These are phyloP conservation scores for Sarcomyxa edulis DNA, from an alignment of 768 basidiomycete species.

Conservation along the genomic window DNA sequence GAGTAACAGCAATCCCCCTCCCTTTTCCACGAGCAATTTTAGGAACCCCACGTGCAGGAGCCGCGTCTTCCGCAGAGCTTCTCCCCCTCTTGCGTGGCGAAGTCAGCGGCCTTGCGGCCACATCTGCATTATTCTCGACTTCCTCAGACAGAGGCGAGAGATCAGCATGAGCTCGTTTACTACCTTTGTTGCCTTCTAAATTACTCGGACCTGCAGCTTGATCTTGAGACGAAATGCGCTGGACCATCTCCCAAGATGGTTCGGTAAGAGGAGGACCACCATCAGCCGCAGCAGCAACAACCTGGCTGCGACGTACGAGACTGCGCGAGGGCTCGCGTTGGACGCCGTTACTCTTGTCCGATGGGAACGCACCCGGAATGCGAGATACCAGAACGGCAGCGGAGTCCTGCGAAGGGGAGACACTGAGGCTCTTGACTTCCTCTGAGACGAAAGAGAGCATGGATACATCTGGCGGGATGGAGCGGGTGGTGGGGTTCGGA, in stretches of 20 bases:
- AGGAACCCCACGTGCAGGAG: neutral
- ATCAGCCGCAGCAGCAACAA: constrained; percentile 42
- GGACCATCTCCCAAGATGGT: constrained; percentile 56
- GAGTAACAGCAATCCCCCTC: neutral
- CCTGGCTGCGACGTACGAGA: constrained; percentile 45
- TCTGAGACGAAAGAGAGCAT: constrained; percentile 14
- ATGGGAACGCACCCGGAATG: neutral
- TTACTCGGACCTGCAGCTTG: constrained; percentile 13
- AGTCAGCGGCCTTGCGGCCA: neutral
- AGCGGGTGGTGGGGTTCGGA: neutral
- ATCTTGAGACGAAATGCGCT: constrained; percentile 26
- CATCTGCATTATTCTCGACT: constrained; percentile 15
- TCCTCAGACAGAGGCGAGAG: constrained; percentile 37
- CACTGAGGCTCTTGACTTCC: constrained; percentile 7
- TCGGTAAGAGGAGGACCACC: constrained; percentile 32
- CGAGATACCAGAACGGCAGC: neutral
- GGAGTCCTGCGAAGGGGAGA: constrained; percentile 5
- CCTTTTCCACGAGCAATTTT: neutral
- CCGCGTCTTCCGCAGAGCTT: neutral
- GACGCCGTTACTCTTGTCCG: constrained; percentile 13
- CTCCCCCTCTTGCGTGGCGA: constrained; percentile 8
- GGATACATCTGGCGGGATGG: constrained; percentile 15
- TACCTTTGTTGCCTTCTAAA: constrained; percentile 10
- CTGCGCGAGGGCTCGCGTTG: constrained; percentile 20
- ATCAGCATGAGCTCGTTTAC: constrained; percentile 38